Evolutionary conservation across 2,329 filamentous ascomycete species (phyloP).

Genomic region (Plenodomus tracheiphilus): DNA sequence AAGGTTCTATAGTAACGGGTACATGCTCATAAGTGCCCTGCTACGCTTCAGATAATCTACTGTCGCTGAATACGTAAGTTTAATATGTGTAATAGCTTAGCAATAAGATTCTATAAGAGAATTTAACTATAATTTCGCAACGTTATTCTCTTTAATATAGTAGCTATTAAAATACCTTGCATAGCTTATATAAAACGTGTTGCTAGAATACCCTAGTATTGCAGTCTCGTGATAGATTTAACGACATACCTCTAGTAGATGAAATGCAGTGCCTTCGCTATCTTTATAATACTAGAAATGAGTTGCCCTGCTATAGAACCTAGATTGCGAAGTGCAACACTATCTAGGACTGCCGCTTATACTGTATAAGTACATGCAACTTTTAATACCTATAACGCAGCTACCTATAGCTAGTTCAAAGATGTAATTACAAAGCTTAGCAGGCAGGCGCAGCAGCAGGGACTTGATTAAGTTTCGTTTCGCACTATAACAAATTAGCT

Average conservation of each 20-base stretch:
- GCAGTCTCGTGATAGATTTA: background rate
- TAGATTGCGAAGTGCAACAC: background rate
- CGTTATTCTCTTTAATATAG: no score
- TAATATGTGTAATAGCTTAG: no score
- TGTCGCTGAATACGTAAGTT: no score
- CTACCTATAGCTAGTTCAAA: slow-evolving; percentile 1
- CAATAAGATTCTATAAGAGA: no score
- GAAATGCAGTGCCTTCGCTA: background rate
- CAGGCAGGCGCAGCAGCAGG: slow-evolving; percentile 6
- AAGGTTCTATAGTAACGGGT: no score
- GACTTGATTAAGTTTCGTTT: background rate
- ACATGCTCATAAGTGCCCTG: no score
- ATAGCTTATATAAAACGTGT: background rate
- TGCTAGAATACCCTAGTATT: background rate
- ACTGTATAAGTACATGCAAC: background rate
- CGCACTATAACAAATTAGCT: no score
- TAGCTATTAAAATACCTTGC: no score
- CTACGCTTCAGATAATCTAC: no score
- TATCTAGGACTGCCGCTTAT: no score
- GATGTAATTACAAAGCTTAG: slow-evolving; percentile 6
- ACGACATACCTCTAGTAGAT: background rate
- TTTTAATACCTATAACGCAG: slow-evolving; percentile 8
- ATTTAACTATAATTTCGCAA: no score
- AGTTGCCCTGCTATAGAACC: background rate
- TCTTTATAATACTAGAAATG: no score